Percentiles rank a stretch among this genome's conserved stretches.
Evolutionary conservation across 1,139 yeast species (phyloP).

Genomic region (Kodamaea derodonti): DNA sequence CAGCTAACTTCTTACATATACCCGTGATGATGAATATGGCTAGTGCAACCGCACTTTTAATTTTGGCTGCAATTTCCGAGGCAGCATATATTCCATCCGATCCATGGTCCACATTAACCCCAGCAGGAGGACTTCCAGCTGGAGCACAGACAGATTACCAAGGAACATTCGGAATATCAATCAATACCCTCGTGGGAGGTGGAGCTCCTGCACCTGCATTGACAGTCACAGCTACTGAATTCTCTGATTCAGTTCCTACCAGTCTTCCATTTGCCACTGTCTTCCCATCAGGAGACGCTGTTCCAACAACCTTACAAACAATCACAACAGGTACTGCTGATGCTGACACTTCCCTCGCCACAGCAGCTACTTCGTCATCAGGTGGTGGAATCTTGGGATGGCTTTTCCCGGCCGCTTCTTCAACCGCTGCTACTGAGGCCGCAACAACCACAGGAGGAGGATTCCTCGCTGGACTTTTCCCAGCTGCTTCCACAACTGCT

Average conservation of each 20-base stretch:
- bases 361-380: slow-evolving; percentile 18
- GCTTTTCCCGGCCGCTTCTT: background rate
- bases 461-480: background rate
- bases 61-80: slow-evolving; percentile 13
- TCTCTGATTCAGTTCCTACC: slow-evolving; percentile 3
- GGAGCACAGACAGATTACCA: slow-evolving; percentile 20
- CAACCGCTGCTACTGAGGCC: background rate
- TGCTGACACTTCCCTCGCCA: background rate
- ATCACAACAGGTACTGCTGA: too few relatives aligned
- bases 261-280: slow-evolving; percentile 7
- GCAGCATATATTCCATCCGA: slow-evolving; percentile 20
- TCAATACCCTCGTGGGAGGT: slow-evolving; percentile 16
- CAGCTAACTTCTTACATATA: too few relatives aligned
- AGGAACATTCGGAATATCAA: slow-evolving; percentile 28
- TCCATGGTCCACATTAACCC: slow-evolving; percentile 29
- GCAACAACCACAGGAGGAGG: slow-evolving; percentile 1
- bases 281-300: slow-evolving; percentile 6
- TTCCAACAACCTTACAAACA: too few relatives aligned
- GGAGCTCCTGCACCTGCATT: slow-evolving; percentile 13
- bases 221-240: slow-evolving; percentile 5
- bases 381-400: slow-evolving; percentile 6
- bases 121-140: slow-evolving; percentile 16
- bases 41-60: slow-evolving; percentile 7
- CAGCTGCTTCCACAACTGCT: slow-evolving; percentile 1
- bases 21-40: slow-evolving; percentile 10